Base-by-base conservation (phyloP, 768 basidiomycete species). In the Leccinellum rugosiceps region DNA sequence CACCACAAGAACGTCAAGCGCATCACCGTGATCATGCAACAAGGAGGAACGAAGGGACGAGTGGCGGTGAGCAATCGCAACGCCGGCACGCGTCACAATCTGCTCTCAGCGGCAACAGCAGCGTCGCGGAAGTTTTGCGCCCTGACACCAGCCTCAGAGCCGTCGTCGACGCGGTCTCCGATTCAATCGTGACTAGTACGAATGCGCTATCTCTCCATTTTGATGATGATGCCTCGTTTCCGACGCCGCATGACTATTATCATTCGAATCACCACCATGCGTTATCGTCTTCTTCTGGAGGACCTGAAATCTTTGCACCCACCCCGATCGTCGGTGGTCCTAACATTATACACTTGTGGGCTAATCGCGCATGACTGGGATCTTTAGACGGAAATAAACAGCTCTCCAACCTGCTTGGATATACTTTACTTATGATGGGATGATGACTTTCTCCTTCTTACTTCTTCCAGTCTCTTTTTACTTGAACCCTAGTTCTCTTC, bases 141-240 rank as follows among this genome's bases (percentile, higher is more conserved):
- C 48, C 56, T 58, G 60, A 60, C 57, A 38, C 35, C 17, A 49
- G 45, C 49, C 56, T 35, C 50, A 66, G 64, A 55, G 59, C 17
- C 35, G 35, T 32, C 52, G 58, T 43, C 58, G 59, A 58, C 53
- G 47, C 46, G 35, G 35, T 38, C 59, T 43, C 67, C 53, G 59
- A 69, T 58, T 4, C 35, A 9, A 38, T 38, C 35, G 35, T 72
- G 49, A 63, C 61, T 51, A 55, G 68, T 43, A 65, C 71, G 7
- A 72, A 72, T 26, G 71, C 71, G 57, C 58, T 72, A 67, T 73
- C 72, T 43, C 68, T 72, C 55, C 66, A 68, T 68, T 72, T 72
- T 65, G 71, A 72, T 70, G 70, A 73, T 65, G 72, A 72, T 70
- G 70, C 70, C 70, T 72, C 71, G 52, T 62, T 67, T 58, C 60